Base-by-base conservation (phyloP, 495 filamentous ascomycete species). In the Haplographium delicatum region DNA sequence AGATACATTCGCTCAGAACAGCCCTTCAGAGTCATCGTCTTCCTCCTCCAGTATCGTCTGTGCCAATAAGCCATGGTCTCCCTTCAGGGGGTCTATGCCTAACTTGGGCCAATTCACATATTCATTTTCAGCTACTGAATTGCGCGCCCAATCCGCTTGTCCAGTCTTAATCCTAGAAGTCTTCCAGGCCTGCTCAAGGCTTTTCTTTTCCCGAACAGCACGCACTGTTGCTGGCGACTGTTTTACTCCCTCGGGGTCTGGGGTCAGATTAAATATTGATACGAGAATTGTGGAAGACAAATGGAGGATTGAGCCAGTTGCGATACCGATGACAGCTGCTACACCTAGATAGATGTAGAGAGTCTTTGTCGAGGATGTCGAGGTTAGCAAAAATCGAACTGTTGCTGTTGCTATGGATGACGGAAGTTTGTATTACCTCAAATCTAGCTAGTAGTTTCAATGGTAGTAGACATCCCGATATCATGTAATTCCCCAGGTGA, bases 31-130 rank as follows among this genome's bases (percentile, higher is more conserved):
- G 0, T 48, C 56, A 51, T 56, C 54, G 28, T 77, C 76, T 41
- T 83, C 82, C 59, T 86, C 84, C 63, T 87, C 83, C 41, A 85
- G 62, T 15, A 87, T 87, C 0, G 80, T 85, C 44, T 78, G 71
- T 19, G 69, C 67, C 15, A 83, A 58, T 19, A 81, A 58, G 0
- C 70, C 69, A 44, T 57, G 20, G 9, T 58, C 47, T n/a, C 42
- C 47, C 38, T 37, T 70, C 44, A 55, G 64, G 50, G 58, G 58
- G 13, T 60, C 51, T 27, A 56, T 50, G 10, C 63, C 58, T 47
- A 62, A 64, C 57, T 58, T 62, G 22, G 60, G 59, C 66, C 67
- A 65, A 9, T 65, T 69, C 40, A 61, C 66, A 53, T 65, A 69
- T 51, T 58, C 60, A 28, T 62, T 62, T 23, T 48, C 42, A 15